Evolutionary conservation across 306 rosid genomes (phyloP), one percentile per base, ranked within the genome.

Genomic region (Cucurbita argyrosperma): DNA sequence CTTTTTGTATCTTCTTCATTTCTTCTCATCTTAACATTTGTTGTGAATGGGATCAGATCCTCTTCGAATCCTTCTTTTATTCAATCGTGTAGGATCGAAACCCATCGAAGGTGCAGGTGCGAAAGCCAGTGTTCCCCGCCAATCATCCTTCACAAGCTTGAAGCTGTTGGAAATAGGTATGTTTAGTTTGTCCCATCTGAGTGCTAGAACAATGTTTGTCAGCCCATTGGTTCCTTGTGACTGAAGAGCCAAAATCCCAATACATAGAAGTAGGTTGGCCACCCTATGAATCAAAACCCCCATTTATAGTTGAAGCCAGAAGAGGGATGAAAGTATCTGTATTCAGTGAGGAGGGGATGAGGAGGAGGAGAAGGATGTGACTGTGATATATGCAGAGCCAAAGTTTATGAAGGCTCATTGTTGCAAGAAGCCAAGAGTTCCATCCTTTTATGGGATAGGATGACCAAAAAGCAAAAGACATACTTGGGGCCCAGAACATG

Each of bases 31-130:
- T 91, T 83, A 94, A 52, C 92, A 7, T 83, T 90, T 88, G 81
- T 94, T 94, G 82, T 94, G 97, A 84, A 94, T 94, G 23, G 98
- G 98, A 76, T 94, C 95, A 35, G 98, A 88, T 50, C 98, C 98
- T 79, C 78, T 82, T 65, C 82, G 57, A 63, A 89, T 87, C 54
- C 89, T 63, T 77, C 98, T 83, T 71, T 94, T 90, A 84, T 89
- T 83, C 38, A 93, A 88, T 66, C 85, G 92, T 72, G 83, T 84
- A 21, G 88, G 89, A 86, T 90, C 89, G 21, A 88, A 85, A 18
- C 79, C 80, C 76, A 82, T 47, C 37, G 87, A 83, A 74, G 97
- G 90, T 1, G 92, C 83, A 74, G 97, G 96, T 38, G 97, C 96
- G 79, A 85, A 76, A 68, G 64, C 84, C 82, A 80, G 73, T 76